Conservation (phyloP, 306 rosid genomes). For the Casuarina cunninghamiana region DNA sequence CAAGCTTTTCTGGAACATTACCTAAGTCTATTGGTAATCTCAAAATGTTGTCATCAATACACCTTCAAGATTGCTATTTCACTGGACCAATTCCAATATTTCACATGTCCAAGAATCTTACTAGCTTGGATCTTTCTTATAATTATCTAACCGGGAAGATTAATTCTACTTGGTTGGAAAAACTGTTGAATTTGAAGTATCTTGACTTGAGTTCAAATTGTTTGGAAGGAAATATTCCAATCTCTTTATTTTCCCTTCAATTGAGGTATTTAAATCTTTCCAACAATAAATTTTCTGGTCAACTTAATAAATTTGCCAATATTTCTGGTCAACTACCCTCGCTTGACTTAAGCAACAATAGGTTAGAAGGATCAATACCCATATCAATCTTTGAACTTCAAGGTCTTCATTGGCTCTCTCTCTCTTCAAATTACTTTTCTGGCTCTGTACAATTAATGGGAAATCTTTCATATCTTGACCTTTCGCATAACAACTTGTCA, state of each 20-base stretch:
- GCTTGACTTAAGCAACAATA: slow-evolving; percentile 14
- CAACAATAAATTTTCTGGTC: slow-evolving; percentile 6
- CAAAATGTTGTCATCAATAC: too few species aligned
- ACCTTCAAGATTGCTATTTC: slow-evolving; percentile 12
- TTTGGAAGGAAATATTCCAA: neutral
- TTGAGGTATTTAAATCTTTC: neutral
- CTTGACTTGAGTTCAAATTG: neutral
- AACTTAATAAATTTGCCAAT: too few species aligned
- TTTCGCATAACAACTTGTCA: neutral
- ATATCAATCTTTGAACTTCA: slow-evolving; percentile 1
- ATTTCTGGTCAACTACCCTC: too few species aligned
- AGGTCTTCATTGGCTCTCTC: neutral
- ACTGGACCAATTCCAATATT: slow-evolving; percentile 42
- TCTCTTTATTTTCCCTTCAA: neutral
- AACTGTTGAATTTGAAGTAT: neutral
- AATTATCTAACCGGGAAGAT: neutral
- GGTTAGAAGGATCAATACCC: slow-evolving; percentile 9
- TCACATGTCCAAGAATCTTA: slow-evolving; percentile 3
- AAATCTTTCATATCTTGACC: slow-evolving; percentile 25
- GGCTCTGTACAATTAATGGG: slow-evolving; percentile 4
- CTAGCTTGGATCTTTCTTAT: neutral
- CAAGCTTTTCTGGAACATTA: too few species aligned
- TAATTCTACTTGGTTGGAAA: neutral
- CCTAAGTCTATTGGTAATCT: too few species aligned
- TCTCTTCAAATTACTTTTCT: slow-evolving; percentile 21